Percentiles rank a stretch among this genome's conserved stretches.
Conservation (phyloP, 2,329 filamentous ascomycete genomes). For the Colletotrichum endophyticum region DNA sequence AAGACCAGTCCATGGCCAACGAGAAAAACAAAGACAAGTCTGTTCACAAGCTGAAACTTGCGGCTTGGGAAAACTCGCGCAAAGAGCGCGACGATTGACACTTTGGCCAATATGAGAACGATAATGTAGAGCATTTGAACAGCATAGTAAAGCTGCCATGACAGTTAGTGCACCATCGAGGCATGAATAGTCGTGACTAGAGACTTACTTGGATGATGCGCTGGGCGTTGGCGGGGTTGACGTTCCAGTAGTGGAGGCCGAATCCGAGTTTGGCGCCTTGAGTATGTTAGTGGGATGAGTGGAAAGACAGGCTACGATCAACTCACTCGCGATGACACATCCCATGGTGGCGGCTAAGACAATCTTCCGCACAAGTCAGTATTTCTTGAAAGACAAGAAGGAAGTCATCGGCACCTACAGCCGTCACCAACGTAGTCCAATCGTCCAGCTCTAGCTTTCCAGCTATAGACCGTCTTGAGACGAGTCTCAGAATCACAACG, state of each 20-base stretch:
- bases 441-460: not conserved
- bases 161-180: not conserved
- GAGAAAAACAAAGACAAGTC: slow-evolving; percentile 8
- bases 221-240: slow-evolving; percentile 13
- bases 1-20: slow-evolving; percentile 23
- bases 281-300: not conserved
- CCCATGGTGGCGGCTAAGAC: not conserved
- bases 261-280: slow-evolving; percentile 17
- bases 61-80: slow-evolving; percentile 23
- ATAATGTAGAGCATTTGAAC: slow-evolving; percentile 26
- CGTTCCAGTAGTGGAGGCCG: slow-evolving; percentile 27
- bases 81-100: slow-evolving; percentile 27
- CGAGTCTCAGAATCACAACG: not conserved
- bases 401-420: not conserved
- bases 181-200: not conserved
- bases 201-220: not conserved
- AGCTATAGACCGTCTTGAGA: not conserved
- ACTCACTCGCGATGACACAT: slow-evolving; percentile 1
- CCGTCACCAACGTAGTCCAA: not conserved
- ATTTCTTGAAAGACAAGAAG: accelerated
- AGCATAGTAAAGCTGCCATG: slow-evolving; percentile 15
- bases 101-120: slow-evolving; percentile 26
- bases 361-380: not conserved
- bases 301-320: not conserved
- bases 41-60: slow-evolving; percentile 21